Percentiles rank a stretch among this genome's conserved stretches.
These are phyloP conservation scores for Saturnispora hagleri DNA, from an alignment of 805 yeast species.

Conservation along the genomic window DNA sequence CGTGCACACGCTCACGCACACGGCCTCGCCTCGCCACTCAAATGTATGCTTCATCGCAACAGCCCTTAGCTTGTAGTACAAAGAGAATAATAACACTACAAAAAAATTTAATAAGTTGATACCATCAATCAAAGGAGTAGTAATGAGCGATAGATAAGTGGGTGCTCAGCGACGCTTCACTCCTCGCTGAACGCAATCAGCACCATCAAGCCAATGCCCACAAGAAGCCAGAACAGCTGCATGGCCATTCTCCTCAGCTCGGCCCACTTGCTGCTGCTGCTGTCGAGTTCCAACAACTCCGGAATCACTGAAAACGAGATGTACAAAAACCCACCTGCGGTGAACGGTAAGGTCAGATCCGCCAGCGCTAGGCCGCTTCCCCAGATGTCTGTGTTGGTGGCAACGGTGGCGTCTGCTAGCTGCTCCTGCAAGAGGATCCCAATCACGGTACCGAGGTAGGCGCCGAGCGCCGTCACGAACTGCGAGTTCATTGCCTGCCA, in stretches of 20 bases:
- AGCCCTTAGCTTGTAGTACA: not conserved
- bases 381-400: conserved; percentile 9
- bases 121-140: not conserved
- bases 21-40: not conserved
- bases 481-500: conserved; percentile 61
- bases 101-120: too few relatives aligned
- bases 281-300: conserved; percentile 44
- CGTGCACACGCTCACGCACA: conserved; percentile 47
- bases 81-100: not conserved
- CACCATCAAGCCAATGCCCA: conserved; percentile 54
- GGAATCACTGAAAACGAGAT: conserved; percentile 75
- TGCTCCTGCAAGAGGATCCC: conserved; percentile 48
- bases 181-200: conserved; percentile 38
- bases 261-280: conserved; percentile 27
- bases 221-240: conserved; percentile 41
- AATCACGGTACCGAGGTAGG: conserved; percentile 53
- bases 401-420: conserved; percentile 9
- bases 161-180: not conserved
- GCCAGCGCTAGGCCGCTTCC: conserved; percentile 4
- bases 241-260: conserved; percentile 33
- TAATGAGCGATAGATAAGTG: not conserved
- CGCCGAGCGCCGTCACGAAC: conserved; percentile 55
- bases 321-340: conserved; percentile 70
- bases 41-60: conserved; percentile 2
- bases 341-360: conserved; percentile 56